A percentile compares a stretch with the other conserved stretches of the same genome.
These are phyloP conservation scores for Musa troglodytarum DNA, from an alignment of 176 grass and related monocot species.

Conservation along the genomic window DNA sequence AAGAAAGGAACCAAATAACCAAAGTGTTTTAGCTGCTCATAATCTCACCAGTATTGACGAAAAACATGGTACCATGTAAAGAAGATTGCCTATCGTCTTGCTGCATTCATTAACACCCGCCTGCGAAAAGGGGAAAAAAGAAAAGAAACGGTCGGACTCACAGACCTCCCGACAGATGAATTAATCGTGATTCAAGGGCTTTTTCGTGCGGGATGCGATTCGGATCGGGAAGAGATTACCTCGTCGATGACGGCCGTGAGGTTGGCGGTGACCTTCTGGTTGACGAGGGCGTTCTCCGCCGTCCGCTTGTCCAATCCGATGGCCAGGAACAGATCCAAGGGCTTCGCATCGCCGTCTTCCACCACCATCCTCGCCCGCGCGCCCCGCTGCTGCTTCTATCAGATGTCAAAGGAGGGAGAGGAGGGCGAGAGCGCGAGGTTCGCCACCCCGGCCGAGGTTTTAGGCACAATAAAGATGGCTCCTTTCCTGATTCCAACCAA, in stretches of 20 bases:
- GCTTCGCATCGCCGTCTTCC: conserved; percentile 14
- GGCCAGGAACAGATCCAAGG: conserved; percentile 54
- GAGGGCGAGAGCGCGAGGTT: neutral
- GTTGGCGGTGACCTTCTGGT: conserved; percentile 70
- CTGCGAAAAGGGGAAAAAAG: conserved; percentile 15
- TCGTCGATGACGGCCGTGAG: conserved; percentile 66
- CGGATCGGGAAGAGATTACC: conserved; percentile 15
- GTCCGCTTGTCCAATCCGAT: conserved; percentile 76
- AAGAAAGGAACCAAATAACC: conserved; percentile 7
- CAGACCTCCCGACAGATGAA: neutral
- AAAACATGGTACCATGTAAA: conserved; percentile 46
- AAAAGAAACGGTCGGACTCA: neutral
- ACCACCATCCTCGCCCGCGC: conserved; percentile 12
- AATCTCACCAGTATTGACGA: neutral
- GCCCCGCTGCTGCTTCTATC: conserved; percentile 2
- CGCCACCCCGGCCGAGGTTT: neutral
- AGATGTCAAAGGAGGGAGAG: neutral
- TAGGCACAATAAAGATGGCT: neutral
- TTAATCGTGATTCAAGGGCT: neutral
- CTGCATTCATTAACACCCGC: conserved; percentile 50
- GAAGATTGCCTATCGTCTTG: conserved; percentile 76
- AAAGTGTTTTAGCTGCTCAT: neutral
- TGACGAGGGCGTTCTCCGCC: conserved; percentile 74
- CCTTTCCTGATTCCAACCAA: neutral
- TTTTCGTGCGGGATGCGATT: neutral